Evolutionary conservation across 305 asterid species (phyloP).

Genomic region (Salvia sclarea): DNA sequence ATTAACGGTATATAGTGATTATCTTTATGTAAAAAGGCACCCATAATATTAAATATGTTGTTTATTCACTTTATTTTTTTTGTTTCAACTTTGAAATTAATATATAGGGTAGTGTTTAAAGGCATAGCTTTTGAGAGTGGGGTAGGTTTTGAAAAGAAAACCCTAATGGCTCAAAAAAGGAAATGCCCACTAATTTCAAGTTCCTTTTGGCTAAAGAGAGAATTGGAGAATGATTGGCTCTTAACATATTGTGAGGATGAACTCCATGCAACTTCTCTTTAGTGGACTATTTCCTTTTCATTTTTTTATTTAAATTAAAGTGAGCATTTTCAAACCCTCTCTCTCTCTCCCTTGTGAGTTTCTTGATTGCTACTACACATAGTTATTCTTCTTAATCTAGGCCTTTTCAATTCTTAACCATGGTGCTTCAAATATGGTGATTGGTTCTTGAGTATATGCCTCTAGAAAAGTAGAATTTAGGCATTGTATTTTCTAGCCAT

Average conservation of each 20-base stretch:
- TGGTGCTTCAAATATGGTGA: slow-evolving; percentile 26
- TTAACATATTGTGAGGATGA: slow-evolving; percentile 53
- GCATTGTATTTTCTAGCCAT: slow-evolving; percentile 20
- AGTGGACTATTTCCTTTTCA: slow-evolving; percentile 49
- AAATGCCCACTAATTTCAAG: slow-evolving; percentile 43
- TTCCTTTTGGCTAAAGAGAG: slow-evolving; percentile 42
- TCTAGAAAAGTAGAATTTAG: slow-evolving; percentile 22
- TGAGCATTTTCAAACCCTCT: slow-evolving; percentile 31
- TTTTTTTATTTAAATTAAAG: slow-evolving; percentile 40
- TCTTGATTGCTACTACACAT: slow-evolving; percentile 28
- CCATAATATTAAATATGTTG: not conserved
- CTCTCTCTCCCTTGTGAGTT: slow-evolving; percentile 29
- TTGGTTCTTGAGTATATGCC: slow-evolving; percentile 35
- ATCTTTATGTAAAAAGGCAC: slow-evolving; percentile 27
- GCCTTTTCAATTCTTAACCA: slow-evolving; percentile 24
- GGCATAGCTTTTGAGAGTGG: slow-evolving; percentile 44
- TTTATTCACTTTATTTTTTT: not conserved
- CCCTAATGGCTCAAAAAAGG: slow-evolving; percentile 50
- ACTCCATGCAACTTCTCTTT: slow-evolving; percentile 47
- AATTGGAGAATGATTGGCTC: slow-evolving; percentile 46
- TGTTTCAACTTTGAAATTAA: slow-evolving; percentile 15
- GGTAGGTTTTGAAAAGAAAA: slow-evolving; percentile 38
- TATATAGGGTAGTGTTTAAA: slow-evolving; percentile 36
- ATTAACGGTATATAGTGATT: slow-evolving; percentile 24
- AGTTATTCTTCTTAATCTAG: slow-evolving; percentile 34